Conservation (phyloP, 108 stramenopile genomes). For the Schizochytrium sp. region DNA sequence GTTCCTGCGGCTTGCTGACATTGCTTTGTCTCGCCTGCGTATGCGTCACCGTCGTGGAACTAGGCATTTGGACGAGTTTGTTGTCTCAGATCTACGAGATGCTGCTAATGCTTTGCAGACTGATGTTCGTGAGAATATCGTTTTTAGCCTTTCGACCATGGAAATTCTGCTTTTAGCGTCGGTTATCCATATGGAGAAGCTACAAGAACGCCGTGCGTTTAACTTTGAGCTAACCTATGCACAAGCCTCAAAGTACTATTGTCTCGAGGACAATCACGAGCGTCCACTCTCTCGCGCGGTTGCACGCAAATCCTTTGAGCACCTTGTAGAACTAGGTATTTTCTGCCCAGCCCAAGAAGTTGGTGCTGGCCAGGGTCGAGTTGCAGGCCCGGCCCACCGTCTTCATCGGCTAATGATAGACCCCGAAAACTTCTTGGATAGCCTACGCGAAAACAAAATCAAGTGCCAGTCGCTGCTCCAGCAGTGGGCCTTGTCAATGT, state of each 20-base stretch:
- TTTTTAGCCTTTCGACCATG: conserved; percentile 4
- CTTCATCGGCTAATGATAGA: conserved; percentile 25
- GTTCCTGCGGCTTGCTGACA: neutral
- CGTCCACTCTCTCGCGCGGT: neutral
- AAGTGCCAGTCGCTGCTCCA: conserved; percentile 43
- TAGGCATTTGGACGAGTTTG: neutral
- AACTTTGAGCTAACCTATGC: conserved; percentile 32
- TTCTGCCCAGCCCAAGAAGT: neutral
- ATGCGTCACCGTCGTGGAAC: conserved; percentile 16
- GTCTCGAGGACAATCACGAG: neutral
- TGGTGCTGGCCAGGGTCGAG: conserved; percentile 15
- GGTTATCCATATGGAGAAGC: conserved; percentile 12
- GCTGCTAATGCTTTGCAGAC: neutral
- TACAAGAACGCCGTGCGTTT: conserved; percentile 9
- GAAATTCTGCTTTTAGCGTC: conserved; percentile 32
- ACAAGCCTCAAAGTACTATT: conserved; percentile 3
- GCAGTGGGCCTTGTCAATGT: neutral
- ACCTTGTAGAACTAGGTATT: conserved; percentile 51
- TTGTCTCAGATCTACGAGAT: conserved; percentile 25
- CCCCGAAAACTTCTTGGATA: neutral
- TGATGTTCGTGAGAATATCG: neutral
- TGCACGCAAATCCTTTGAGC: conserved; percentile 40
- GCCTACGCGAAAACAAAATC: conserved; percentile 21
- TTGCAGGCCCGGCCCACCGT: conserved; percentile 13
- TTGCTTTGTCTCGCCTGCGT: neutral